phyloP scores from a whole-genome alignment of 129 eudicot genomes.

The Silybum marianum region DNA sequence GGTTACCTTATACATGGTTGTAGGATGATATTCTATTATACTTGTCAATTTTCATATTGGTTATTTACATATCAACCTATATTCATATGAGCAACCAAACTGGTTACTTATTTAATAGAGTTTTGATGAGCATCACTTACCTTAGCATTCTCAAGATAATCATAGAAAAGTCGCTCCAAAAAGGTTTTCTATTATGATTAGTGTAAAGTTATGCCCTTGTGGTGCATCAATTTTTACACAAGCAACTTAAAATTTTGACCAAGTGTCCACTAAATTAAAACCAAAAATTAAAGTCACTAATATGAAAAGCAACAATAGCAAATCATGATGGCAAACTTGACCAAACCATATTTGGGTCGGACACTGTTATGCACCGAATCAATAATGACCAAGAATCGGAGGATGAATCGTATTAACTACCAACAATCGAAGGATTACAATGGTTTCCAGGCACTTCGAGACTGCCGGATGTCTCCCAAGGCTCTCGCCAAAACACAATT shows the following conservation, averaged over 20 bases:
- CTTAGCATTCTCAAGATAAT: neutral
- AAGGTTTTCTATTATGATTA: neutral
- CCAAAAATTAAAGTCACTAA: neutral
- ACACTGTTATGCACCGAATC: no score
- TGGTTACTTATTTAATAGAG: neutral
- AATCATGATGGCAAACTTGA: neutral
- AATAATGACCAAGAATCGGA: no score
- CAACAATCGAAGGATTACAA: no score
- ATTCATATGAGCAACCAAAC: neutral
- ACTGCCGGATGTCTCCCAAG: no score
- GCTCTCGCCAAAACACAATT: no score
- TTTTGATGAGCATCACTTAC: neutral
- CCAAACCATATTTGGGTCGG: neutral
- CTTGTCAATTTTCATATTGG: neutral
- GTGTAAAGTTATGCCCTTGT: neutral
- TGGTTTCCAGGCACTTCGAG: no score
- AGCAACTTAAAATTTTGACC: no score
- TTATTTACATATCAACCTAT: neutral
- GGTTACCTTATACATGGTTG: constrained; percentile 7
- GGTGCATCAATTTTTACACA: constrained; percentile 4
- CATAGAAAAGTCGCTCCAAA: neutral
- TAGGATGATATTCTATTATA: neutral
- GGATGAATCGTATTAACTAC: no score
- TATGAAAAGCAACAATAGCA: neutral
- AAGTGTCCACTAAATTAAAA: no score